These are phyloP conservation scores for Eucalyptus polybractea DNA, from an alignment of 345 rosid species.

Conservation along the genomic window DNA sequence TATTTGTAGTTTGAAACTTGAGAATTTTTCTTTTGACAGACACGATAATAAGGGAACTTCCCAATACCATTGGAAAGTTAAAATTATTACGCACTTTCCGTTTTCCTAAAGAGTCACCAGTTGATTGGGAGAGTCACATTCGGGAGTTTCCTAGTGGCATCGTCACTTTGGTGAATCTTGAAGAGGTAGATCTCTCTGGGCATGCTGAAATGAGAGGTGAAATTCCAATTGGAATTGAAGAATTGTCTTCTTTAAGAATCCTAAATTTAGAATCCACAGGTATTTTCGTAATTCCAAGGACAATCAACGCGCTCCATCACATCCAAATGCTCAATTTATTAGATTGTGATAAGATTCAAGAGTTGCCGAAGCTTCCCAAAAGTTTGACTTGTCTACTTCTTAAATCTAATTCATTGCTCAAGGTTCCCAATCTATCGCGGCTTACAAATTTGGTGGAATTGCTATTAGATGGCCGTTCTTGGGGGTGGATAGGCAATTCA, in stretches of 20 bases:
- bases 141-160: not conserved
- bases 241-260: not conserved
- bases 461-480: not conserved
- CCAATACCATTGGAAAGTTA: not conserved
- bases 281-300: not conserved
- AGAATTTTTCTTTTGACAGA: not conserved
- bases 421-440: fast-evolving
- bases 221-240: not conserved
- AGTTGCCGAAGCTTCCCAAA: not conserved
- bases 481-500: too few species aligned
- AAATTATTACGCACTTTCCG: not conserved
- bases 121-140: too few species aligned
- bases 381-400: not conserved
- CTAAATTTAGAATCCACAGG: not conserved
- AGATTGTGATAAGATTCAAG: not conserved
- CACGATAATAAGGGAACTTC: not conserved
- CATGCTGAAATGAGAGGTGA: fast-evolving
- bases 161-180: not conserved
- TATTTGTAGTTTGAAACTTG: not conserved
- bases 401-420: not conserved
- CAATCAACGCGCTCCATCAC: not conserved
- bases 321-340: not conserved
- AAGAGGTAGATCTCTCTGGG: not conserved
- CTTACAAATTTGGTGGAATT: not conserved
- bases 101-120: too few species aligned